Conservation (phyloP, 805 yeast genomes). For the Candida boleticola region DNA sequence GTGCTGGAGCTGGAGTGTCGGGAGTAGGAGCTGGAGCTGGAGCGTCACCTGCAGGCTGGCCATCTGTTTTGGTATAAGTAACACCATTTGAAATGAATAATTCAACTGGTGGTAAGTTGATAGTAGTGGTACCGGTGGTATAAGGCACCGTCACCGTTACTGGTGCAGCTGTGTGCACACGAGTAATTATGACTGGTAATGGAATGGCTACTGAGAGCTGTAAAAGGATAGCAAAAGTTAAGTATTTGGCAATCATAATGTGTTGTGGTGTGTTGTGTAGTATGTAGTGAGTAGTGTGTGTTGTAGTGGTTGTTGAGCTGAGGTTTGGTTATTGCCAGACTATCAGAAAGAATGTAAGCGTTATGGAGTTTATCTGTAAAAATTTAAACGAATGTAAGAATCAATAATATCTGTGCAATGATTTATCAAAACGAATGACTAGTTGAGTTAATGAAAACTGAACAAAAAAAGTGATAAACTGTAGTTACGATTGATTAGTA, state of each 20-base stretch:
- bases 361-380: no score
- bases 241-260: slow-evolving; percentile 5
- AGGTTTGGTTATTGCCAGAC: no score
- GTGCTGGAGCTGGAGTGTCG: slow-evolving; percentile 16
- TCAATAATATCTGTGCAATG: no score
- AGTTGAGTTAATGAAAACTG: no score
- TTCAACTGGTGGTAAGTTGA: slow-evolving; percentile 52
- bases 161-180: slow-evolving; percentile 55
- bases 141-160: slow-evolving; percentile 43
- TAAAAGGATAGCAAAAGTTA: slow-evolving; percentile 13
- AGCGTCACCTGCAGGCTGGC: slow-evolving; percentile 30
- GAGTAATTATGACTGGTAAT: slow-evolving; percentile 44
- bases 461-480: no score
- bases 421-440: no score
- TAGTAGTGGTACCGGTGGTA: slow-evolving; percentile 48
- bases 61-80: slow-evolving; percentile 47
- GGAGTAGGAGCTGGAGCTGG: slow-evolving; percentile 31
- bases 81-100: slow-evolving; percentile 50
- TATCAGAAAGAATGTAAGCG: no score
- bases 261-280: no score
- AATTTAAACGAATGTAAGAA: no score
- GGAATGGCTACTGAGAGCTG: slow-evolving; percentile 32
- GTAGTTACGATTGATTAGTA: no score
- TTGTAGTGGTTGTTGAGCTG: no score
- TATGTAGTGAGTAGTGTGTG: no score